Conservation (phyloP, 139 green algal species). For the Chlamydomonas sp. region DNA sequence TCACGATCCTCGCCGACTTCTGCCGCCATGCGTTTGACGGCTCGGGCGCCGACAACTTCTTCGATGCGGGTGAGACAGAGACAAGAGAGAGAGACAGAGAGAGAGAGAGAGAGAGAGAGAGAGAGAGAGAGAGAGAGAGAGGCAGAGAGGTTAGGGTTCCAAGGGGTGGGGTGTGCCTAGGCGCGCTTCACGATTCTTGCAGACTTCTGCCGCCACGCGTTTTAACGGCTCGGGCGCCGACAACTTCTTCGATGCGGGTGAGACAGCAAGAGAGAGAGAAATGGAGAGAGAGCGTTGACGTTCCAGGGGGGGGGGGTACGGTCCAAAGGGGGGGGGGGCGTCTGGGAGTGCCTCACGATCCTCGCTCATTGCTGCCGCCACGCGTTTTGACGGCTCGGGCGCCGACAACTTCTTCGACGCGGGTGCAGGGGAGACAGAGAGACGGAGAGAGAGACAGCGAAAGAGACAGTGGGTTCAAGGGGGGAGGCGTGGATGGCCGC, state of each 20-base stretch:
- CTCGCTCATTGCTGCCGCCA: constrained; percentile 88
- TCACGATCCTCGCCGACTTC: constrained; percentile 80
- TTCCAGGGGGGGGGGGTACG: no score
- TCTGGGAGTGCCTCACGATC: constrained; percentile 64
- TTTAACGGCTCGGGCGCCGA: constrained; percentile 80
- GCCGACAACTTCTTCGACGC: constrained; percentile 90
- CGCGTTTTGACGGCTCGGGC: constrained; percentile 84
- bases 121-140: no score
- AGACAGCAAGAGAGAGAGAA: no score
- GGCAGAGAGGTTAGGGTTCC: no score
- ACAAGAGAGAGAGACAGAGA: no score
- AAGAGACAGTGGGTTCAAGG: no score
- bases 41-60: constrained; percentile 82
- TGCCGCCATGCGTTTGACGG: constrained; percentile 93
- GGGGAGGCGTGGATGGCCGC: constrained; percentile 59
- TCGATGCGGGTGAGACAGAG: constrained; percentile 79
- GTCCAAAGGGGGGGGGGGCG: no score
- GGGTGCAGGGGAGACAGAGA: no score
- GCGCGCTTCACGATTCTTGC: constrained; percentile 62
- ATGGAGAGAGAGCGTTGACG: no score
- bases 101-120: no score
- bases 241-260: constrained; percentile 89
- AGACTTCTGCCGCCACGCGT: constrained; percentile 93
- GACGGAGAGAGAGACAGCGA: no score
- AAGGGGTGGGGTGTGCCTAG: no score